Conservation (phyloP, 129 eudicot species). For the Saussurea involucrata region DNA sequence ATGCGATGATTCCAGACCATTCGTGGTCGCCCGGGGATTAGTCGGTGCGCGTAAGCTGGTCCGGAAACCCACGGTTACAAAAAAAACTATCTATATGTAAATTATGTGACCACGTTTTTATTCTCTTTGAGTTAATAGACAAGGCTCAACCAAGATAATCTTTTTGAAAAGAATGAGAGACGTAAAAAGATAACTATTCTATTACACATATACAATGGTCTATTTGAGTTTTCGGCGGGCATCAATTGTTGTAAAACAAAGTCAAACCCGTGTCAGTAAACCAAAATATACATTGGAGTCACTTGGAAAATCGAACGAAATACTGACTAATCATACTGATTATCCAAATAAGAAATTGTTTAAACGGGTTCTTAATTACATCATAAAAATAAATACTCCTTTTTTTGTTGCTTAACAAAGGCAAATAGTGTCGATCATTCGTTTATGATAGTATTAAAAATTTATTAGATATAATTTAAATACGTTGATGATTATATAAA, state of each 20-base stretch:
- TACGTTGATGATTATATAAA: too few relatives aligned
- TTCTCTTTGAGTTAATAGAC: background rate
- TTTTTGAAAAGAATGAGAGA: background rate
- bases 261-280: too few relatives aligned
- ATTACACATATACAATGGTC: background rate
- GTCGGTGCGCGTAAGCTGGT: too few relatives aligned
- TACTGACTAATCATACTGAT: background rate
- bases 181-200: background rate
- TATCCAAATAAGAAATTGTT: background rate
- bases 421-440: too few relatives aligned
- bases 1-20: too few relatives aligned
- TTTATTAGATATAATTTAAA: too few relatives aligned
- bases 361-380: background rate
- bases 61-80: too few relatives aligned
- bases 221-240: background rate
- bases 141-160: background rate
- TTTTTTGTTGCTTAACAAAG: background rate
- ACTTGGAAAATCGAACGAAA: background rate
- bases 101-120: background rate
- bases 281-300: too few relatives aligned
- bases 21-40: too few relatives aligned
- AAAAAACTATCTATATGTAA: background rate
- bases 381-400: background rate
- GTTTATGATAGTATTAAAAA: too few relatives aligned
- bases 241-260: too few relatives aligned